Conservation (phyloP, 768 basidiomycete species). For the Rubroboletus pulcherrimus region DNA sequence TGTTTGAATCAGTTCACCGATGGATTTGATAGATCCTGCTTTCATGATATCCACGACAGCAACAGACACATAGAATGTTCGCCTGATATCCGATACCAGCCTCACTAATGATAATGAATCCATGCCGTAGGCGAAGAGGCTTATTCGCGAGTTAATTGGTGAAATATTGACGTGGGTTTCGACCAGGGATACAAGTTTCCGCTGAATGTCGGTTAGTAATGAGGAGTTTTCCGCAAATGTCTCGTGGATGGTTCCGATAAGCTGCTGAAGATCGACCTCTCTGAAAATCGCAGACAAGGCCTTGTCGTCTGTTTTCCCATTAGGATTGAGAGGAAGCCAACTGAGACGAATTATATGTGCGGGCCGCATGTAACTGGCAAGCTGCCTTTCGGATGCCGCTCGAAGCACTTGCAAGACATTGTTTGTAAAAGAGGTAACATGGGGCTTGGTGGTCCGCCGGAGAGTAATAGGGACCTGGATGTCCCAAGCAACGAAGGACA, state of each 20-base stretch:
- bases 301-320: constrained; percentile 35
- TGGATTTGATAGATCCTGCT: constrained; percentile 17
- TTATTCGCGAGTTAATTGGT: constrained; percentile 18
- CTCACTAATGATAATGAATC: constrained; percentile 29
- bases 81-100: constrained; percentile 23
- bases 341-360: constrained; percentile 46
- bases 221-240: neutral
- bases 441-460: constrained; percentile 33
- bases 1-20: constrained; percentile 17
- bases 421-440: constrained; percentile 27
- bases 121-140: constrained; percentile 33
- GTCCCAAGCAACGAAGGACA: constrained; percentile 46
- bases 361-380: constrained; percentile 51
- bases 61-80: constrained; percentile 13
- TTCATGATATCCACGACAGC: constrained; percentile 32
- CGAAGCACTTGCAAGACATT: constrained; percentile 29
- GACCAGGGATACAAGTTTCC: constrained; percentile 36
- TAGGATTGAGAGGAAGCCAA: constrained; percentile 44
- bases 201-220: constrained; percentile 27
- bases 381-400: constrained; percentile 36
- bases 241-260: constrained; percentile 12
- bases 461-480: constrained; percentile 32
- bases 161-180: constrained; percentile 19
- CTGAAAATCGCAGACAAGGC: constrained; percentile 25
- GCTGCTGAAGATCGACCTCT: constrained; percentile 17